A percentile compares a stretch with the other conserved stretches of the same genome.
phyloP scores from a whole-genome alignment of 2,329 filamentous ascomycete species.

The Lachnellula suecica region DNA sequence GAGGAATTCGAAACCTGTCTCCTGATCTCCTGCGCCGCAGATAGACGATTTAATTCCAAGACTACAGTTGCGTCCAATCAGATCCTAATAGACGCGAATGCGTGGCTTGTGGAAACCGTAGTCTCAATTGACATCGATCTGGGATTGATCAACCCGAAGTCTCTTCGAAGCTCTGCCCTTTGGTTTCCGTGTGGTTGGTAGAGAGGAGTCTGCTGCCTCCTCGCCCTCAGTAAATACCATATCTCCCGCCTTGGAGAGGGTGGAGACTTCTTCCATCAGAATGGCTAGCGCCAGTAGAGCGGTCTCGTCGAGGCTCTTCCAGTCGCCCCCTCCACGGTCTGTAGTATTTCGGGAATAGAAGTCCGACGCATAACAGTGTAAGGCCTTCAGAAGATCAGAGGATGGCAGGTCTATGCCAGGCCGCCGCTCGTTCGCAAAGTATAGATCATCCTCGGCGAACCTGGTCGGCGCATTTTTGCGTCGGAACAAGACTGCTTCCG shows the following conservation, averaged over 20 bases:
- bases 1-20: too few relatives aligned
- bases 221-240: conserved; percentile 67
- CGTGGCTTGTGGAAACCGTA: background rate
- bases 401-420: conserved; percentile 58
- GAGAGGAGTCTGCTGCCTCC: conserved; percentile 5
- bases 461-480: conserved; percentile 62
- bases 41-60: too few relatives aligned
- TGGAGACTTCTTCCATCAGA: conserved; percentile 68
- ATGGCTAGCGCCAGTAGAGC: conserved; percentile 75
- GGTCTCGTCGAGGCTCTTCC: conserved; percentile 72
- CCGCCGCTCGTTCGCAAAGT: conserved; percentile 62
- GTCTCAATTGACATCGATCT: conserved; percentile 2
- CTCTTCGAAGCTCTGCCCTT: conserved; percentile 14
- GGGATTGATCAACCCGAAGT: conserved; percentile 6
- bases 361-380: conserved; percentile 67
- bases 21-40: too few relatives aligned
- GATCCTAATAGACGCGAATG: background rate
- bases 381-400: conserved; percentile 65
- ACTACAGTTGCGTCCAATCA: background rate
- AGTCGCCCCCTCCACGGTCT: conserved; percentile 35
- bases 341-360: conserved; percentile 52
- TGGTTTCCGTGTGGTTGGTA: background rate
- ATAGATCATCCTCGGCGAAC: conserved; percentile 70
- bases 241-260: conserved; percentile 65
- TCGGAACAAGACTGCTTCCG: conserved; percentile 72